Evolutionary conservation across 2,329 filamentous ascomycete species (phyloP).

Genomic region (Talaromyces sp.): DNA sequence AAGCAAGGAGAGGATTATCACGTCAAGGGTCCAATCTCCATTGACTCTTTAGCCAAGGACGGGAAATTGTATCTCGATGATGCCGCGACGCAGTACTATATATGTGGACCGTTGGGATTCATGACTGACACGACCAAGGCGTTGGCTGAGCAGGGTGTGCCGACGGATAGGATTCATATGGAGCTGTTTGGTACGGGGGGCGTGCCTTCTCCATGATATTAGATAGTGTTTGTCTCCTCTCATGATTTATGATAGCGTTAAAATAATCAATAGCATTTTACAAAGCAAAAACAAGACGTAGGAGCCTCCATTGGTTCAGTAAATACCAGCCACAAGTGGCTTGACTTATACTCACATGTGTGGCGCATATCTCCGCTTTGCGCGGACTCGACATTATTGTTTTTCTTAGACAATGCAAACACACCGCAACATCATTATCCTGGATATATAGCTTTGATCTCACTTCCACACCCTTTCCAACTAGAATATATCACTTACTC

Average conservation of each 20-base stretch:
- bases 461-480: too few species aligned
- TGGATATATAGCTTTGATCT: background rate
- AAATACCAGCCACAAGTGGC: background rate
- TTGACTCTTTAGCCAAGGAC: constrained; percentile 55
- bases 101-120: constrained; percentile 69
- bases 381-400: background rate
- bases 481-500: background rate
- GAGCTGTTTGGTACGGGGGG: constrained; percentile 65
- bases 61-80: constrained; percentile 56
- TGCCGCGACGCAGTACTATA: constrained; percentile 60
- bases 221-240: background rate
- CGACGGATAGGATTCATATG: constrained; percentile 41
- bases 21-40: constrained; percentile 56
- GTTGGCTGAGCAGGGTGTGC: constrained; percentile 10
- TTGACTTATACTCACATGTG: background rate
- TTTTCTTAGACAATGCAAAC: background rate
- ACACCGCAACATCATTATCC: background rate
- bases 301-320: too few species aligned
- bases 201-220: constrained; percentile 21
- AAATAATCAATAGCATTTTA: background rate
- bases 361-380: background rate
- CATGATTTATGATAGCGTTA: constrained; percentile 11
- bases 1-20: constrained; percentile 58
- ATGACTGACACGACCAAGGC: constrained; percentile 48
- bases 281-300: too few species aligned